Evolutionary conservation across 257 asterid species (phyloP).

Genomic region (Lycium ferocissimum): DNA sequence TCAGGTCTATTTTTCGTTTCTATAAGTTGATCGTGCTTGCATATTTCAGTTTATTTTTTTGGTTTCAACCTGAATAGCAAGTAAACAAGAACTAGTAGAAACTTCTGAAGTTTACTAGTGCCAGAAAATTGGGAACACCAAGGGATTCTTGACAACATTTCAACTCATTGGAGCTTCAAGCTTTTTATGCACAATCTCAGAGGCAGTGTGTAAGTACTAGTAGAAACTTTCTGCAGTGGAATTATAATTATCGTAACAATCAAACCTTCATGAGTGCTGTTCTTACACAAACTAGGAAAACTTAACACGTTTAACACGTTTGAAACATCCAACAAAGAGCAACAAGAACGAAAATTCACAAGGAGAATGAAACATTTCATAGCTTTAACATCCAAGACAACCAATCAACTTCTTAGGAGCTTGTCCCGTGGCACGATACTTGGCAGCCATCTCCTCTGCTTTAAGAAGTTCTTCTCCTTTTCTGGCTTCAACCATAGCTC

Average conservation of each 20-base stretch:
- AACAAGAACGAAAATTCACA: conserved; percentile 19
- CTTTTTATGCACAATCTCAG: background rate
- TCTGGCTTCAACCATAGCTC: conserved; percentile 64
- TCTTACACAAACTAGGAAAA: background rate
- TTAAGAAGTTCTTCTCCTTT: conserved; percentile 70
- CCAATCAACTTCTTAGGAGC: conserved; percentile 60
- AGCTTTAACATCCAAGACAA: conserved; percentile 58
- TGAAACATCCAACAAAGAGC: conserved; percentile 29
- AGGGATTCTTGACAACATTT: background rate
- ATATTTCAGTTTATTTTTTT: background rate
- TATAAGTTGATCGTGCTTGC: background rate
- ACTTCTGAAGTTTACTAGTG: background rate
- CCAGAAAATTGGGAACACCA: background rate
- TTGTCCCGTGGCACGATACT: conserved; percentile 67
- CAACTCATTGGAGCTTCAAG: background rate
- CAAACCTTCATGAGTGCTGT: background rate
- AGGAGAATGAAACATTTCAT: conserved; percentile 28
- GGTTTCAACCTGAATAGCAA: conserved; percentile 9
- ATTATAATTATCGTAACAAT: background rate
- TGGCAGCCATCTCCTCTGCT: conserved; percentile 73
- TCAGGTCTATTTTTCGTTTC: background rate
- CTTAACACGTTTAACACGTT: background rate
- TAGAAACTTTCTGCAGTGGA: background rate
- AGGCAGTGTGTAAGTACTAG: background rate
- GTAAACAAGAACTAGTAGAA: background rate